Conservation (phyloP, 192 early-diverging fungal genomes). For the Glomus cerebriforme region DNA sequence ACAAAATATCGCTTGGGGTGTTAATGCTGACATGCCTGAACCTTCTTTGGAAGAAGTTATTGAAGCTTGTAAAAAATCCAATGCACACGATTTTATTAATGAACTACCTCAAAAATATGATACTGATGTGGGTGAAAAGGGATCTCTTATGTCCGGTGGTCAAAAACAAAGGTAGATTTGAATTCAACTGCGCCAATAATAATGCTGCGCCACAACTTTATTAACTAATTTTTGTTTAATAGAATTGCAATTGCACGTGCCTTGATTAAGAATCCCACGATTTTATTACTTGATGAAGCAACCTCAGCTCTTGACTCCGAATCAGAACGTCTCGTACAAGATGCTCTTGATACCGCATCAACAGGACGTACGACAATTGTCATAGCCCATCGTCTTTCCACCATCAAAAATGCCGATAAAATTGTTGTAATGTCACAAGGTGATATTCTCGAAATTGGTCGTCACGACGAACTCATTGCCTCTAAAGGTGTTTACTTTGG, state of each 20-base stretch:
- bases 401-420: conserved; percentile 67
- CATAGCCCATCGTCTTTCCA: conserved; percentile 71
- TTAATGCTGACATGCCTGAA: not conserved
- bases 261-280: conserved; percentile 71
- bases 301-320: conserved; percentile 77
- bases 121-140: conserved; percentile 85
- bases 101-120: conserved; percentile 80
- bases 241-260: conserved; percentile 88
- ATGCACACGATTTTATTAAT: conserved; percentile 75
- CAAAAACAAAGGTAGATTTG: conserved; percentile 93
- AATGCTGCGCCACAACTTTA: not conserved
- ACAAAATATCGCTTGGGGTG: conserved; percentile 72
- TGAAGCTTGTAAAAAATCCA: conserved; percentile 63
- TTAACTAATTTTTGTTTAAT: not conserved
- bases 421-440: conserved; percentile 67
- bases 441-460: conserved; percentile 54
- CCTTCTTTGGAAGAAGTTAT: conserved; percentile 40
- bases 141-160: conserved; percentile 81
- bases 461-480: conserved; percentile 55
- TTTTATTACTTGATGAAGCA: conserved; percentile 79
- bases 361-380: conserved; percentile 68
- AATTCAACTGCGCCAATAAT: conserved; percentile 44
- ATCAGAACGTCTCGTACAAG: conserved; percentile 66
- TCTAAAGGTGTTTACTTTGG: conserved; percentile 49
- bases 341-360: conserved; percentile 57